Evolutionary conservation across 2,329 filamentous ascomycete species (phyloP).

Genomic region (Albifimbria verrucaria): DNA sequence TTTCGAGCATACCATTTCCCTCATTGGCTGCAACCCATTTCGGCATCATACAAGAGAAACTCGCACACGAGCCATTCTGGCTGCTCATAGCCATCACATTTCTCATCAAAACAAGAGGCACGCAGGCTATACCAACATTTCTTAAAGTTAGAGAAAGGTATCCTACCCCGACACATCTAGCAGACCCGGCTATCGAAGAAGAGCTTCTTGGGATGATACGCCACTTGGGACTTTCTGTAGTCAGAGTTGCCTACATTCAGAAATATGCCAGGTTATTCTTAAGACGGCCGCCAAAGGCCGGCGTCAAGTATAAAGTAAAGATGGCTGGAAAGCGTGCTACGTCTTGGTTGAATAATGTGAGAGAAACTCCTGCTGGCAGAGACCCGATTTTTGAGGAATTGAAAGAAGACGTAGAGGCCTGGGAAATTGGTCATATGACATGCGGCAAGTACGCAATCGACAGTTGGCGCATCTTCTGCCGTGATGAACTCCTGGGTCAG

Average conservation of each 20-base stretch:
- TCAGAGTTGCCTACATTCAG: constrained; percentile 66
- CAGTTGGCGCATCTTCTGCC: constrained; percentile 91
- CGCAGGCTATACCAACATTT: constrained; percentile 72
- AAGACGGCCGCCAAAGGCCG: constrained; percentile 55
- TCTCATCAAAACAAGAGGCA: constrained; percentile 75
- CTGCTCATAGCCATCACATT: constrained; percentile 81
- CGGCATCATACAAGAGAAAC: constrained; percentile 79
- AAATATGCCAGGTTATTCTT: constrained; percentile 69
- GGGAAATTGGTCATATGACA: constrained; percentile 85
- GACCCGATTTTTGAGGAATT: too few relatives aligned
- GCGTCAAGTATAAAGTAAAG: constrained; percentile 50
- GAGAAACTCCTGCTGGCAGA: background rate
- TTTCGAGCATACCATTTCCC: constrained; percentile 64
- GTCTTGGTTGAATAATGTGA: background rate
- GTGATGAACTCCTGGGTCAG: constrained; percentile 68
- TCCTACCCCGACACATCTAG: constrained; percentile 62
- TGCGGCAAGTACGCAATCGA: constrained; percentile 81
- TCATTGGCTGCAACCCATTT: constrained; percentile 61
- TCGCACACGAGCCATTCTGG: constrained; percentile 72
- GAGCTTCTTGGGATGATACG: constrained; percentile 62
- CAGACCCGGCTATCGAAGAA: constrained; percentile 41
- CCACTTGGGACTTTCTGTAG: constrained; percentile 67
- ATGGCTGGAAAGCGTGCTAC: constrained; percentile 34
- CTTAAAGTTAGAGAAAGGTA: constrained; percentile 65
- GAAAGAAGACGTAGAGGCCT: constrained; percentile 42